Percentiles rank a stretch among this genome's conserved stretches.
Evolutionary conservation across 768 basidiomycete genomes (phyloP).

Genomic region (Phylloporus sp.): DNA sequence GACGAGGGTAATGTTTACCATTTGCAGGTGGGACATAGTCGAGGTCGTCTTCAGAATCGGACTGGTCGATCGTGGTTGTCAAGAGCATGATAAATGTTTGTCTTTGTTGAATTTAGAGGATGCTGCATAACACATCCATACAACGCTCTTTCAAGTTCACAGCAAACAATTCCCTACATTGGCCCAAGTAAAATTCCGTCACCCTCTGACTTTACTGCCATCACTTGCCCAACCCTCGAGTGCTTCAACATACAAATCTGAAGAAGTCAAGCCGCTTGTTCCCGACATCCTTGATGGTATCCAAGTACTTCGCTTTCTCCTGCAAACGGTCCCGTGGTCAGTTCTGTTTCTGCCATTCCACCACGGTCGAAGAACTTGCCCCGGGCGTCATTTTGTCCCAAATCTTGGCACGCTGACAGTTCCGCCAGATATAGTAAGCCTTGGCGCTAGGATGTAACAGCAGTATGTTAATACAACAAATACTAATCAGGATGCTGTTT

Average conservation of each 20-base stretch:
- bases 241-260: conserved; percentile 48
- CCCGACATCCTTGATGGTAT: conserved; percentile 42
- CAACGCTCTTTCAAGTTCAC: too few species aligned
- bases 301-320: conserved; percentile 48
- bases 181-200: too few species aligned
- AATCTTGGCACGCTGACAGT: conserved; percentile 44
- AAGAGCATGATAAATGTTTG: conserved; percentile 24
- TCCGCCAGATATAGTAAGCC: conserved; percentile 53
- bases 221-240: too few species aligned
- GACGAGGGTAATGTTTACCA: conserved; percentile 26
- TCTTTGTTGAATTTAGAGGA: conserved; percentile 24
- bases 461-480: too few species aligned
- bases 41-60: conserved; percentile 57
- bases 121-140: conserved; percentile 16
- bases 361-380: too few species aligned
- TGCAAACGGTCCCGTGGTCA: conserved; percentile 16
- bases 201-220: too few species aligned
- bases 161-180: not conserved
- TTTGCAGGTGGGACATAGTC: conserved; percentile 60
- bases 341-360: not conserved
- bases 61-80: conserved; percentile 32
- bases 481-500: too few species aligned
- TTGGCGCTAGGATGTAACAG: conserved; percentile 47
- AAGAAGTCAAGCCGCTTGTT: conserved; percentile 58
- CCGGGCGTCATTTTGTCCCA: conserved; percentile 55